Percentiles rank a stretch among this genome's conserved stretches.
These are phyloP conservation scores for Trebouxia sp. DNA, from an alignment of 139 green algal genomes.

Conservation along the genomic window DNA sequence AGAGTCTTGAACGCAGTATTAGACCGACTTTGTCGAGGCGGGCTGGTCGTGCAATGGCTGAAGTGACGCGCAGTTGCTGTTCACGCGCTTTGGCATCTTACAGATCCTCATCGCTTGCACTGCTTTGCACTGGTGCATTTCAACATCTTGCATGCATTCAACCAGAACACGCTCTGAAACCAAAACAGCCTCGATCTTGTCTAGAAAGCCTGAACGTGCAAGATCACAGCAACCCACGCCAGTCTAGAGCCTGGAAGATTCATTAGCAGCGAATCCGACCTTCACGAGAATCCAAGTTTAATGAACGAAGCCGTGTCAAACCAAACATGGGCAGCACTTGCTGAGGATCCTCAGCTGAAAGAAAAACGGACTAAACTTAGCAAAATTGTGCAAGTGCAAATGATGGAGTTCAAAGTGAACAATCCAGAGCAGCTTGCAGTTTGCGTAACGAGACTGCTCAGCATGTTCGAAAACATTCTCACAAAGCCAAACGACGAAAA, in stretches of 20 bases:
- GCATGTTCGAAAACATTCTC: slow-evolving; percentile 6
- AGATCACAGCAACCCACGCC: background rate
- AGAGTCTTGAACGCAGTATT: background rate
- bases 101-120: background rate
- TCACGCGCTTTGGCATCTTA: background rate
- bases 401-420: background rate
- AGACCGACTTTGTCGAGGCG: background rate
- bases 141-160: no score
- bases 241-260: background rate
- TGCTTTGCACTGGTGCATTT: no score
- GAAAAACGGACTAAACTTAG: background rate
- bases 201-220: background rate
- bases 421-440: background rate
- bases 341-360: background rate
- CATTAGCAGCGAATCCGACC: background rate
- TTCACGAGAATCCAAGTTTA: background rate
- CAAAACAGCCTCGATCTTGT: no score
- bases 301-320: background rate
- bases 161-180: no score
- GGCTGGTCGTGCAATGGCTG: background rate
- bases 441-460: background rate
- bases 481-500: slow-evolving; percentile 1
- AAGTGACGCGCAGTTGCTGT: background rate
- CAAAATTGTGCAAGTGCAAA: background rate
- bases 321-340: background rate